These are phyloP conservation scores for Lentinula sp. DNA, from an alignment of 768 basidiomycete genomes.

Conservation along the genomic window DNA sequence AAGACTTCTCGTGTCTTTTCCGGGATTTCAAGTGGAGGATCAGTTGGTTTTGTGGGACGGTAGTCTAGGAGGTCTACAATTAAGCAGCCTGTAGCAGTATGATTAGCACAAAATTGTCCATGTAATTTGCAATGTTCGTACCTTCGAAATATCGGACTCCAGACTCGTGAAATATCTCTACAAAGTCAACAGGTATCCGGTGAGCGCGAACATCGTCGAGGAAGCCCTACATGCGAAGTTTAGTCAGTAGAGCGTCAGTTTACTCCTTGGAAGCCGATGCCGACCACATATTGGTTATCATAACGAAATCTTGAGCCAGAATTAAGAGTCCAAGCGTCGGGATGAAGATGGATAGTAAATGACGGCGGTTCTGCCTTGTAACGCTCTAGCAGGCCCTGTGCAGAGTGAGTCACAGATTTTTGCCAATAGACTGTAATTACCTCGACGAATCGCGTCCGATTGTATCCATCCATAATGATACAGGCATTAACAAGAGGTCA, in stretches of 20 bases:
- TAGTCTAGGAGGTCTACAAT: slow-evolving; percentile 81
- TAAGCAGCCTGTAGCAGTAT: slow-evolving; percentile 58
- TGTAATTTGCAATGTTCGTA: slow-evolving; percentile 20
- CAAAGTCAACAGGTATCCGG: slow-evolving; percentile 81
- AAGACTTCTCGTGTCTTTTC: slow-evolving; percentile 68
- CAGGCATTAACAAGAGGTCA: slow-evolving; percentile 1
- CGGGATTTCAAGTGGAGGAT: slow-evolving; percentile 52
- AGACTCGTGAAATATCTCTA: slow-evolving; percentile 71
- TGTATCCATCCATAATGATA: slow-evolving; percentile 60
- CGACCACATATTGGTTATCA: slow-evolving; percentile 67
- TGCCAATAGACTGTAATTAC: neutral
- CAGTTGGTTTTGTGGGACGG: slow-evolving; percentile 51
- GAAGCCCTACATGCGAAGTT: slow-evolving; percentile 44
- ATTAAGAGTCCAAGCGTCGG: slow-evolving; percentile 80
- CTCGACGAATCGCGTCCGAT: slow-evolving; percentile 57
- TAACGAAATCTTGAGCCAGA: slow-evolving; percentile 78
- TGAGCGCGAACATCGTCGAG: slow-evolving; percentile 80
- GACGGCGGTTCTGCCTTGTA: slow-evolving; percentile 58
- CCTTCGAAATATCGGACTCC: slow-evolving; percentile 82
- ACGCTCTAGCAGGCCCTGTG: slow-evolving; percentile 53
- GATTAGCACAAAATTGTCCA: neutral
- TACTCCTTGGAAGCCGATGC: slow-evolving; percentile 7
- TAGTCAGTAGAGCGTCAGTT: neutral
- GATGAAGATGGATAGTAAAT: slow-evolving; percentile 72
- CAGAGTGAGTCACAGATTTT: neutral